Conservation (phyloP, 768 basidiomycete genomes). For the Tulasnella sp. region DNA sequence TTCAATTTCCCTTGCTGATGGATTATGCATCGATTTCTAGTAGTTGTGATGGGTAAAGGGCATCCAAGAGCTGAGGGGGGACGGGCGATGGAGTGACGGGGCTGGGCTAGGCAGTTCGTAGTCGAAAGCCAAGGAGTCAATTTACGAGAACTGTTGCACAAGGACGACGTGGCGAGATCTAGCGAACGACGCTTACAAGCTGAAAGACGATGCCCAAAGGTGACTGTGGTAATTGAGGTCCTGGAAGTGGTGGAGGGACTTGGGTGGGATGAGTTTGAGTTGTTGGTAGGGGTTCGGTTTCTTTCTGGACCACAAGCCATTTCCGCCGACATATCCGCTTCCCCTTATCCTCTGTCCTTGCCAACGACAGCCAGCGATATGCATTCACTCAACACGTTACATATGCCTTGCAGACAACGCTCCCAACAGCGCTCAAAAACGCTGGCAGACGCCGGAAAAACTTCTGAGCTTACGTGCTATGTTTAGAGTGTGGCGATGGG, state of each 20-base stretch:
- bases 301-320: conserved; percentile 4
- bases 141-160: background rate
- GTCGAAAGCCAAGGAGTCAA: conserved; percentile 9
- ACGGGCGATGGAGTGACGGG: conserved; percentile 3
- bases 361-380: background rate
- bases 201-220: conserved; percentile 2
- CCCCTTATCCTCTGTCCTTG: background rate
- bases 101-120: conserved; percentile 2
- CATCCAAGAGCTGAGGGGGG: background rate
- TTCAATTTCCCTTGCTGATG: conserved; percentile 56
- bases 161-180: background rate
- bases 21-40: conserved; percentile 30
- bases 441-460: background rate
- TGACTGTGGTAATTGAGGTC: background rate
- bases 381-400: background rate
- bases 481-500: background rate
- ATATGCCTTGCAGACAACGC: background rate
- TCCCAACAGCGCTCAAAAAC: background rate
- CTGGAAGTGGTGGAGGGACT: conserved; percentile 4
- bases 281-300: conserved; percentile 14
- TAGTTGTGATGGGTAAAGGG: background rate
- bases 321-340: conserved; percentile 3
- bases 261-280: conserved; percentile 11
- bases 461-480: background rate
- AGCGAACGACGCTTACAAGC: background rate